A percentile compares a stretch with the other conserved stretches of the same genome.
Evolutionary conservation across 768 basidiomycete genomes (phyloP).

Genomic region (Amyloporia xantha): DNA sequence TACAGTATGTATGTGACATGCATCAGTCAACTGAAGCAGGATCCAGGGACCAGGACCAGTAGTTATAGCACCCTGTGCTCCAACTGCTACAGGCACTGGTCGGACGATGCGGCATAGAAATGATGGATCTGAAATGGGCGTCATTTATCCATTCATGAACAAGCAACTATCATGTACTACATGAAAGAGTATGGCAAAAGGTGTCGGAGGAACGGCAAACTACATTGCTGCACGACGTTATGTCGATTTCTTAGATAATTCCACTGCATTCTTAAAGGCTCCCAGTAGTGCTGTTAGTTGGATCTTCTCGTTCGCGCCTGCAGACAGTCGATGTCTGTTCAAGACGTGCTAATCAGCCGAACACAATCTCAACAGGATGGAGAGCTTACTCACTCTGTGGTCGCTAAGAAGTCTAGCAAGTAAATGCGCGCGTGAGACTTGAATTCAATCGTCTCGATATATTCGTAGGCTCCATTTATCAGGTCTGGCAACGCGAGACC

Average conservation of each 20-base stretch:
- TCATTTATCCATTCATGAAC: no score
- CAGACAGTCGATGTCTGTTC: conserved; percentile 78
- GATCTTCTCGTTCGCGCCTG: conserved; percentile 91
- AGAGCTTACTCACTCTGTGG: conserved; percentile 70
- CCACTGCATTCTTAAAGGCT: conserved; percentile 90
- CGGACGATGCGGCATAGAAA: no score
- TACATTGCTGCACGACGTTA: conserved; percentile 4
- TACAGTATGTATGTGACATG: no score
- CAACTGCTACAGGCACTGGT: no score
- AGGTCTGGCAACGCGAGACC: conserved; percentile 95
- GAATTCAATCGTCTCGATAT: conserved; percentile 78
- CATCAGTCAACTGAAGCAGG: no score
- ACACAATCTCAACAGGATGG: not conserved
- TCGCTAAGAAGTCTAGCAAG: conserved; percentile 87
- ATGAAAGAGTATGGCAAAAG: no score
- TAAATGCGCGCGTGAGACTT: conserved; percentile 85
- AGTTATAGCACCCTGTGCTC: no score
- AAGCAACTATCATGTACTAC: no score
- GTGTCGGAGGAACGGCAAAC: no score
- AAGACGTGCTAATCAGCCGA: conserved; percentile 32
- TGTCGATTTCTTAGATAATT: conserved; percentile 47
- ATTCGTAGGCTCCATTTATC: conserved; percentile 87
- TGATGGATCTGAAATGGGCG: no score
- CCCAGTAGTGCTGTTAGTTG: conserved; percentile 88
- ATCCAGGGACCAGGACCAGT: no score